Base-by-base conservation (phyloP, 164 flowering plant genomes). In the Annona squamosa region DNA sequence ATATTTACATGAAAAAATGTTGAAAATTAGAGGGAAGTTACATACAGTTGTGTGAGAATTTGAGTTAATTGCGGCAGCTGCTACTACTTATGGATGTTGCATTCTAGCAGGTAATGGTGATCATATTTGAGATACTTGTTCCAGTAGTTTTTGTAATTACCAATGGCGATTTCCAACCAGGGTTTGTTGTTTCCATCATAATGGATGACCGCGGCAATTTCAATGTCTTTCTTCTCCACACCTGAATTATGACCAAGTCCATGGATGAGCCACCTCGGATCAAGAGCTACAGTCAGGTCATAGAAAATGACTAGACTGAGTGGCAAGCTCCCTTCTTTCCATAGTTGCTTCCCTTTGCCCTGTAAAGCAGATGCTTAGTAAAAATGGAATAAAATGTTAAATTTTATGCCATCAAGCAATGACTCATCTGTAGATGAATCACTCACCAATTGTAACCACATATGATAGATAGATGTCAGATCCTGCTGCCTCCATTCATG, bases 151-250 rank as follows among this genome's bases (percentile, higher is more conserved):
- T 84, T 96, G 84, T 89, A 88, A 78, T 79, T 86, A 16, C 68
- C 80, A 17, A 90, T 73, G 26, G 91, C 97, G 42, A 90, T 87
- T 67, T 93, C 99, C 47, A 96, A 79, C 99, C 99, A 96, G 4
- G 99, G 98, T 77, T 96, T 96, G 91, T 82, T 81, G 63, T 82
- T 73, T 63, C 99, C 99, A 68, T 93, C 88, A 48, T 84, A 96
- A 75, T 96, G 99, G 41, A 96, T 79, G 9, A 92, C 99, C 5
- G 95, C 91, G 9, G 95, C 95, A 62, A 79, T 77, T 64, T 86
- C 90, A 59, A 96, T 81, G 46, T 87, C 85, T 3, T 66, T 79
- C 37, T 45, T 77, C 18, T 56, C 73, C 13, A 87, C 63, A 18
- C 78, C 82, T 7, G 93, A 79, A 18, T 91, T 86, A 62, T 85